Percentiles rank a stretch among this genome's conserved stretches.
These are phyloP conservation scores for Umbellularia californica DNA, from an alignment of 164 flowering plant species.

Conservation along the genomic window DNA sequence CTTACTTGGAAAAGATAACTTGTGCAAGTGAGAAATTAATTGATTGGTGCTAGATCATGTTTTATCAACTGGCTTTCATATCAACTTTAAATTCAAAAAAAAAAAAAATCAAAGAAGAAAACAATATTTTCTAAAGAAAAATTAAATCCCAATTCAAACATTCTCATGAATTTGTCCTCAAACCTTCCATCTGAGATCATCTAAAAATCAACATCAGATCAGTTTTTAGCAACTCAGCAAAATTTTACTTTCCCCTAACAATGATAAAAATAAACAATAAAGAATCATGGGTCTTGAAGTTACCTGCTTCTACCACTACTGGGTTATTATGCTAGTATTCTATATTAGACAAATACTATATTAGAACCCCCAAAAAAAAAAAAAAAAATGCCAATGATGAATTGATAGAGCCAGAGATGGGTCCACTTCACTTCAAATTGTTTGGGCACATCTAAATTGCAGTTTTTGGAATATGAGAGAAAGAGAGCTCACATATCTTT, in stretches of 20 bases:
- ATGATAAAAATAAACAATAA: no score
- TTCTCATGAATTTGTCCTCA: neutral
- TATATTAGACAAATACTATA: neutral
- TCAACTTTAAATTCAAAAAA: neutral
- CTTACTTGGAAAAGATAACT: no score
- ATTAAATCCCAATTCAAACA: neutral
- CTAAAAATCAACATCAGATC: neutral
- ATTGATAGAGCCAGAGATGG: neutral
- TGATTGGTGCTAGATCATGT: neutral
- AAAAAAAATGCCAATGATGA: neutral
- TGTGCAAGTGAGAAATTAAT: neutral
- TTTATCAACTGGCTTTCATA: neutral
- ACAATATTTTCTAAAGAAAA: no score
- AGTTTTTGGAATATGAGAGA: neutral
- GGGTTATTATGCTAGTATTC: no score
- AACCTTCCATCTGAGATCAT: neutral
- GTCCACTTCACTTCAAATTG: no score
- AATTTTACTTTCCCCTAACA: neutral
- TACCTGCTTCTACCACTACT: slow-evolving; percentile 22
- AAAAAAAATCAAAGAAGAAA: neutral
- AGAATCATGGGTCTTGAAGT: neutral
- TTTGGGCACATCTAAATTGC: no score
- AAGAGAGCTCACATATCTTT: slow-evolving; percentile 64
- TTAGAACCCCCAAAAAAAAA: neutral
- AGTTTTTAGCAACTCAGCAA: neutral